A percentile compares a stretch with the other conserved stretches of the same genome.
Conservation (phyloP, 202 grass and related monocot species). For the Dendrocalamus latiflorus region DNA sequence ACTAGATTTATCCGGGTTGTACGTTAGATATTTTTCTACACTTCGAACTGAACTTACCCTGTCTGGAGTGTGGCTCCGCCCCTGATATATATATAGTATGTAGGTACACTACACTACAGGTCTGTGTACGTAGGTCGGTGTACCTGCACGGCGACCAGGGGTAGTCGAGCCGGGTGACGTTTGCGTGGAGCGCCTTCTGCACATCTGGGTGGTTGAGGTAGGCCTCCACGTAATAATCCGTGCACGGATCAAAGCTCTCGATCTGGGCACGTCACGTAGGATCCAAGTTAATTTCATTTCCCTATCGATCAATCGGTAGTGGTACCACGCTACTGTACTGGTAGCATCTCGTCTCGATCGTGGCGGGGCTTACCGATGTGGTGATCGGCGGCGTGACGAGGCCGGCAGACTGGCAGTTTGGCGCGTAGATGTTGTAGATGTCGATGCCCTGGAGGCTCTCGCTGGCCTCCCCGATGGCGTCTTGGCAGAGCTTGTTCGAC, state of each 20-base stretch:
- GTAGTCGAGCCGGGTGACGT: constrained; percentile 62
- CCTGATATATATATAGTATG: too few species aligned
- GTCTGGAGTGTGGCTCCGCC: too few species aligned
- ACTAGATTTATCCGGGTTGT: too few species aligned
- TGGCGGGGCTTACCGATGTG: constrained; percentile 53
- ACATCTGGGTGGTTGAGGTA: constrained; percentile 72
- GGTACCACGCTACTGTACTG: neutral
- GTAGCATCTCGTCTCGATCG: neutral
- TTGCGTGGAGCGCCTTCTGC: constrained; percentile 75
- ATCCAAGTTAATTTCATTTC: neutral
- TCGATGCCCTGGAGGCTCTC: constrained; percentile 26
- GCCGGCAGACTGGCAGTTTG: constrained; percentile 34
- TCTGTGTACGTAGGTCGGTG: neutral
- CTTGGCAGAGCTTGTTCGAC: constrained; percentile 1
- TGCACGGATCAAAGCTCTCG: constrained; percentile 74
- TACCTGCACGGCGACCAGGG: constrained; percentile 82
- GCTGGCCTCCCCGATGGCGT: neutral
- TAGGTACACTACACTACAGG: too few species aligned
- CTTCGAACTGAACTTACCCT: too few species aligned
- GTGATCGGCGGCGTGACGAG: constrained; percentile 42
- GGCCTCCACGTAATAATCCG: constrained; percentile 61
- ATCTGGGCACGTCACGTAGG: constrained; percentile 32
- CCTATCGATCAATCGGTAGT: neutral
- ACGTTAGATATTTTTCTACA: too few species aligned
- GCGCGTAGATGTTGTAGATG: constrained; percentile 94